A percentile compares a stretch with the other conserved stretches of the same genome.
These are phyloP conservation scores for Mortierella antarctica DNA, from an alignment of 192 early-diverging fungal species.

Conservation along the genomic window DNA sequence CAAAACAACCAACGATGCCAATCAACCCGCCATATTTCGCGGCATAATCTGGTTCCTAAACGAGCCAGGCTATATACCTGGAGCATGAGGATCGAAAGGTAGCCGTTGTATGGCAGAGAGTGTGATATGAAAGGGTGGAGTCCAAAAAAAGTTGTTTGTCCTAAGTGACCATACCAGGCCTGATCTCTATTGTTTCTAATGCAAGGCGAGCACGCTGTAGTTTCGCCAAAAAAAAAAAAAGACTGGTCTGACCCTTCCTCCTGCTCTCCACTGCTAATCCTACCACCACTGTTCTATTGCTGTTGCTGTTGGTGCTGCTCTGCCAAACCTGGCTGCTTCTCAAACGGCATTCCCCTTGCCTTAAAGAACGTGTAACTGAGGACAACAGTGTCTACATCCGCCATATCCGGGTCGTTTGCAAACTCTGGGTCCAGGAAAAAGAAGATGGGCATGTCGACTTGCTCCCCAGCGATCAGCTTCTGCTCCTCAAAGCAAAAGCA, in stretches of 20 bases:
- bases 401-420: slow-evolving; percentile 93
- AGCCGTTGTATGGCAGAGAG: too few species aligned
- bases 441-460: slow-evolving; percentile 96
- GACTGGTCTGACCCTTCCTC: neutral
- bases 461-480: slow-evolving; percentile 85
- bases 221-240: too few species aligned
- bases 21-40: too few species aligned
- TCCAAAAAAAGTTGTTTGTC: too few species aligned
- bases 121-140: too few species aligned
- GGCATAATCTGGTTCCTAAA: too few species aligned
- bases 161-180: too few species aligned
- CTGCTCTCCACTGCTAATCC: neutral
- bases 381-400: slow-evolving; percentile 92
- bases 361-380: slow-evolving; percentile 98
- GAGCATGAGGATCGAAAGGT: too few species aligned
- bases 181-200: too few species aligned
- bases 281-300: neutral
- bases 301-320: slow-evolving; percentile 37
- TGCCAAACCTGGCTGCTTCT: slow-evolving; percentile 38
- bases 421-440: slow-evolving; percentile 99
- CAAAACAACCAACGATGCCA: too few species aligned
- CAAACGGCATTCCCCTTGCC: slow-evolving; percentile 47
- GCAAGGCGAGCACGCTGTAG: too few species aligned
- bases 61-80: too few species aligned
- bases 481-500: slow-evolving; percentile 99